These are phyloP conservation scores for Lentinula lateritia DNA, from an alignment of 768 basidiomycete genomes.

Conservation along the genomic window DNA sequence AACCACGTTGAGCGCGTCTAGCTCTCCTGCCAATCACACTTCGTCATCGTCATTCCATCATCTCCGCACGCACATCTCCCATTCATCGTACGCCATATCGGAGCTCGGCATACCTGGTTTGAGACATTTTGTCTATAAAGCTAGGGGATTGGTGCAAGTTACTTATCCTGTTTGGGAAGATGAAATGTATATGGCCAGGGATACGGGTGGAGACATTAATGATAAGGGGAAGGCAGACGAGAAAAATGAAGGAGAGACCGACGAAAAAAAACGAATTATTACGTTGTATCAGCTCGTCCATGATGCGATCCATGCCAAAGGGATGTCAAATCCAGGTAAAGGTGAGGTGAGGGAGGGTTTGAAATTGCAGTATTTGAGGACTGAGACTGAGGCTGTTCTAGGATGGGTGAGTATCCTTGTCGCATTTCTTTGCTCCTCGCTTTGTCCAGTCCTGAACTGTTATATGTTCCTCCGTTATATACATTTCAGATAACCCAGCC, in stretches of 20 bases:
- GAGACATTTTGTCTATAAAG: conserved; percentile 94
- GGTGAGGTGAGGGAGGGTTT: conserved; percentile 42
- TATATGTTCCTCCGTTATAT: not conserved
- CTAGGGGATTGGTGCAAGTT: conserved; percentile 81
- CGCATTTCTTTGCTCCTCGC: not conserved
- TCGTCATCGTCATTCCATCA: conserved; percentile 40
- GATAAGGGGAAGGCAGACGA: not conserved
- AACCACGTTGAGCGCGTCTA: not conserved
- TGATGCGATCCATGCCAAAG: conserved; percentile 83
- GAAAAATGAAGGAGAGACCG: not conserved
- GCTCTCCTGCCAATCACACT: no score
- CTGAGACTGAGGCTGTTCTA: conserved; percentile 83
- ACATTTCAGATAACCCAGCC: conserved; percentile 76
- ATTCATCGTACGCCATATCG: conserved; percentile 60
- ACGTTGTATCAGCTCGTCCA: conserved; percentile 86
- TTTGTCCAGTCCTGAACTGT: not conserved
- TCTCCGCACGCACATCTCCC: conserved; percentile 32
- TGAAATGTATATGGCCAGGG: conserved; percentile 41
- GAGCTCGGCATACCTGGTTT: conserved; percentile 86
- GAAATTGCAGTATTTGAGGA: conserved; percentile 84
- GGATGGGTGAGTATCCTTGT: conserved; percentile 72
- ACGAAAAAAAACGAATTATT: conserved; percentile 46
- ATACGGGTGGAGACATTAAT: conserved; percentile 7
- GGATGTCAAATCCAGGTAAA: conserved; percentile 55
- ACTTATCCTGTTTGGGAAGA: conserved; percentile 83